Conservation (phyloP, 169 alveolate species). For the Eimeria maxima region DNA sequence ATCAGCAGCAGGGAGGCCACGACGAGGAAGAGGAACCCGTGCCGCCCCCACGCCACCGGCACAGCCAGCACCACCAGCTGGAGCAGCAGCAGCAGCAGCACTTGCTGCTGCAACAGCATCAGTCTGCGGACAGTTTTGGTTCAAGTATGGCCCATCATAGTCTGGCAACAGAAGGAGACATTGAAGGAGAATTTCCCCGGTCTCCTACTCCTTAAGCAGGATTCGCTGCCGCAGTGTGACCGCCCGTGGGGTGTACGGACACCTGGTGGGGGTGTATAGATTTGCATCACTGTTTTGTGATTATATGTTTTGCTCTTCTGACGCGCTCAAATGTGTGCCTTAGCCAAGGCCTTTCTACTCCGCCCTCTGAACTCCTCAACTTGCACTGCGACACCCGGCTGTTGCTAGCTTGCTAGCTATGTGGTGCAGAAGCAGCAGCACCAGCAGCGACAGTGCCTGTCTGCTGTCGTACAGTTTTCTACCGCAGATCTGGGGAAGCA, state of each 20-base stretch:
- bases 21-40: not conserved
- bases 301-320: not conserved
- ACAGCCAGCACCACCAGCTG: slow-evolving; percentile 36
- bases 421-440: not conserved
- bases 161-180: not conserved
- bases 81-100: slow-evolving; percentile 48
- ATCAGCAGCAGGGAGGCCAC: slow-evolving; percentile 17
- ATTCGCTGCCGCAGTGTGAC: too few species aligned
- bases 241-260: slow-evolving; percentile 11
- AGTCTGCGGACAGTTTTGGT: not conserved
- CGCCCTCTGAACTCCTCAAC: not conserved
- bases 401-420: too few species aligned
- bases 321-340: too few species aligned
- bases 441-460: slow-evolving; percentile 3
- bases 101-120: not conserved
- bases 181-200: not conserved
- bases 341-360: not conserved
- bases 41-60: not conserved
- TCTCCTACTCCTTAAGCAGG: not conserved
- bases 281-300: not conserved
- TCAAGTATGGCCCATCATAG: not conserved
- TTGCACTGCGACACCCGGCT: not conserved
- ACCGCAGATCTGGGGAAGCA: not conserved
- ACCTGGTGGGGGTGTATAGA: not conserved
- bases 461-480: not conserved